phyloP scores from a whole-genome alignment of 768 basidiomycete genomes.

The Mycena vitilis region DNA sequence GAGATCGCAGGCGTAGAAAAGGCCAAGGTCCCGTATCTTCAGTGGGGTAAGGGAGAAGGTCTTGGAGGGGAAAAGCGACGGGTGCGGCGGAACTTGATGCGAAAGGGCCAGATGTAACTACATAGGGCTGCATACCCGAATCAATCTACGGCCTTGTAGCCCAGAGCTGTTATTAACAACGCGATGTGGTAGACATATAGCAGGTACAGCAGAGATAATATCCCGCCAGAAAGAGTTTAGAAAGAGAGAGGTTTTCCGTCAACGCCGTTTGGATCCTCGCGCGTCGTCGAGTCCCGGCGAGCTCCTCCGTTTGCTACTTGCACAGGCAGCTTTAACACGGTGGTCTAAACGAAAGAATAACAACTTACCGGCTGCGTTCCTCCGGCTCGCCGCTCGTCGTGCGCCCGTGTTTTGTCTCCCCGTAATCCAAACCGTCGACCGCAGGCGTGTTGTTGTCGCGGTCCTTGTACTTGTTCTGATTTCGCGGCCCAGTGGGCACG shows the following conservation, averaged over 20 bases:
- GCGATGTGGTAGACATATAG: no score
- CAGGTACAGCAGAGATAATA: slow-evolving; percentile 15
- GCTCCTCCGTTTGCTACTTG: slow-evolving; percentile 74
- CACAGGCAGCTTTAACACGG: slow-evolving; percentile 10
- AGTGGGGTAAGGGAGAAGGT: slow-evolving; percentile 78
- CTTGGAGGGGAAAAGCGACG: slow-evolving; percentile 78
- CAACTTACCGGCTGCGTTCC: slow-evolving; percentile 68
- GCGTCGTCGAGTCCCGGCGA: slow-evolving; percentile 78
- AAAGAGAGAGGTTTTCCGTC: slow-evolving; percentile 43
- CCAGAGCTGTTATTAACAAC: no score
- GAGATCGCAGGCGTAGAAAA: slow-evolving; percentile 62
- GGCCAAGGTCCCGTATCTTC: slow-evolving; percentile 78
- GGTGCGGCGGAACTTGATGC: slow-evolving; percentile 89
- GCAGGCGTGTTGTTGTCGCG: slow-evolving; percentile 87
- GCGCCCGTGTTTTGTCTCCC: slow-evolving; percentile 66
- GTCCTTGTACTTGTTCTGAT: slow-evolving; percentile 92
- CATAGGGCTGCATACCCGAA: no score
- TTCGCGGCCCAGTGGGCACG: slow-evolving; percentile 89
- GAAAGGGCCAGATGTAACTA: slow-evolving; percentile 74
- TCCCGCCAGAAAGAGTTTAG: slow-evolving; percentile 9
- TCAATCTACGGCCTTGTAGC: no score
- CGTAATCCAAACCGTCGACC: slow-evolving; percentile 91
- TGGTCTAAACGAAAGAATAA: slow-evolving; percentile 11
- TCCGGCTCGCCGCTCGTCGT: slow-evolving; percentile 77
- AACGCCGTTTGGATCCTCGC: slow-evolving; percentile 78